phyloP scores from a whole-genome alignment of 257 asterid genomes.

The Thymus mandschuricus region DNA sequence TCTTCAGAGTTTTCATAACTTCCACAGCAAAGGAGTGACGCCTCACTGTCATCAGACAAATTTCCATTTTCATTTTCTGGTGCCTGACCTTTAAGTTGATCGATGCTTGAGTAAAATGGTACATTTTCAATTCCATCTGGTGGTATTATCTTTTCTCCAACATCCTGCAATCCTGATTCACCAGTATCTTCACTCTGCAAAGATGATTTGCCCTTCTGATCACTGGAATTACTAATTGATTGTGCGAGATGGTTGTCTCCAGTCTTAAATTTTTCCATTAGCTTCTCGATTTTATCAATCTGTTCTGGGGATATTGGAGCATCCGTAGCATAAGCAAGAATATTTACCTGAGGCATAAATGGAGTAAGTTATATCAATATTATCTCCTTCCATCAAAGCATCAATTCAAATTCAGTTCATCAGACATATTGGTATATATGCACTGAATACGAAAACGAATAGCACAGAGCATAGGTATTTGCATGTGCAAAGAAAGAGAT shows the following conservation, averaged over 20 bases:
- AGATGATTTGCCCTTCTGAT: conserved; percentile 75
- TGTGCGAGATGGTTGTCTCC: conserved; percentile 44
- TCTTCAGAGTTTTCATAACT: conserved; percentile 70
- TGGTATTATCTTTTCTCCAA: conserved; percentile 44
- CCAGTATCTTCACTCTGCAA: conserved; percentile 73
- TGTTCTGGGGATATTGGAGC: conserved; percentile 72
- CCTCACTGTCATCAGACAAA: conserved; percentile 60
- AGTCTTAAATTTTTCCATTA: conserved; percentile 58
- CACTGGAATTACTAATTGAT: conserved; percentile 56
- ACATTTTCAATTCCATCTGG: conserved; percentile 58
- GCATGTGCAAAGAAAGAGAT: conserved; percentile 26
- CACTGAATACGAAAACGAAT: conserved; percentile 15
- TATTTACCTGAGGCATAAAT: conserved; percentile 74
- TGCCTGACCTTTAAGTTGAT: conserved; percentile 44
- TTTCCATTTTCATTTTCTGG: conserved; percentile 43
- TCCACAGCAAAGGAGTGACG: conserved; percentile 71
- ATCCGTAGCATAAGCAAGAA: conserved; percentile 88
- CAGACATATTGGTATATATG: not conserved
- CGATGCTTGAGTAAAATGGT: conserved; percentile 52
- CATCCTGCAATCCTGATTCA: conserved; percentile 74
- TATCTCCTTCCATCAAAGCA: not conserved
- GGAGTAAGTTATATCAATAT: conserved; percentile 29
- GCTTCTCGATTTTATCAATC: conserved; percentile 54
- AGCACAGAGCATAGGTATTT: conserved; percentile 5
- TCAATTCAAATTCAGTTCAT: conserved; percentile 21